A percentile compares a stretch with the other conserved stretches of the same genome.
These are phyloP conservation scores for Penicillium nucicola DNA, from an alignment of 495 filamentous ascomycete species.

Conservation along the genomic window DNA sequence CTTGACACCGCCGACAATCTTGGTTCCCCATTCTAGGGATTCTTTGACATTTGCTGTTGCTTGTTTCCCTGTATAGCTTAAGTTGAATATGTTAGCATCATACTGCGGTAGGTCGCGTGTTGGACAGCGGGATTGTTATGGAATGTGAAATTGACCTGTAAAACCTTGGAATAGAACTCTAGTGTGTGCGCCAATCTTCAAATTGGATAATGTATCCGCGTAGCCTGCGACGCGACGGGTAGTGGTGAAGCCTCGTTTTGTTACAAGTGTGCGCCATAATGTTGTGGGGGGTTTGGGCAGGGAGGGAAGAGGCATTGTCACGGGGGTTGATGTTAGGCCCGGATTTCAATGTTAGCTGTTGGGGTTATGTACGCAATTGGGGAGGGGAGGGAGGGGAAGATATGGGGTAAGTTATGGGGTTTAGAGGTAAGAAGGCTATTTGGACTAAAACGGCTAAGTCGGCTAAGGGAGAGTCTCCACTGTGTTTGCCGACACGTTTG, in stretches of 20 bases:
- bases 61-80: slow-evolving; percentile 40
- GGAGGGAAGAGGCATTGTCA: slow-evolving; percentile 12
- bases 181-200: slow-evolving; percentile 77
- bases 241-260: slow-evolving; percentile 37
- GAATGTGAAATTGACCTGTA: slow-evolving; percentile 53
- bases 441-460: neutral
- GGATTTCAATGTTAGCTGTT: no score
- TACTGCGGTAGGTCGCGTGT: neutral
- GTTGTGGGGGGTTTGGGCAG: slow-evolving; percentile 16
- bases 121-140: neutral
- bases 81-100: slow-evolving; percentile 12
- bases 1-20: slow-evolving; percentile 83
- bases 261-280: slow-evolving; percentile 1
- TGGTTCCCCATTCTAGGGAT: slow-evolving; percentile 80
- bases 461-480: slow-evolving; percentile 8
- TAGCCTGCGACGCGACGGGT: slow-evolving; percentile 37
- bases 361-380: no score
- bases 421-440: neutral
- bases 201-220: slow-evolving; percentile 66
- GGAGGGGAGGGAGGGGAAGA: neutral
- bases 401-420: no score
- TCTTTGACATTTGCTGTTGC: slow-evolving; percentile 83
- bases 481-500: slow-evolving; percentile 1
- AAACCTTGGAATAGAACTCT: slow-evolving; percentile 87
- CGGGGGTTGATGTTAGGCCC: no score